Base-by-base conservation (phyloP, 352 stramenopile species). In the Nothophytophthora sp. region DNA sequence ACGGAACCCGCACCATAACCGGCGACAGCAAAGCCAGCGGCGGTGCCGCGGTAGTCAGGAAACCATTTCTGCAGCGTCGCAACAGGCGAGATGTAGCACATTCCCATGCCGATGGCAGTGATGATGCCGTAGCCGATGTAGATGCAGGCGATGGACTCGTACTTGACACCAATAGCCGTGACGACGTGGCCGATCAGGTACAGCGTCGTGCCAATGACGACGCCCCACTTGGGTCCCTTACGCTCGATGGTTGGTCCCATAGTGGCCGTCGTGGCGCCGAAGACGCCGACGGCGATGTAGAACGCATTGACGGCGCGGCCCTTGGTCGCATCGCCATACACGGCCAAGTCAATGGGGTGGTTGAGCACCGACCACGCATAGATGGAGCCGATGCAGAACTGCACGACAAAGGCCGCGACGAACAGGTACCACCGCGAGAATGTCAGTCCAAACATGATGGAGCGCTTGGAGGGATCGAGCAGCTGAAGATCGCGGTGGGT, bases 351-450 rank as follows among this genome's bases (percentile, higher is more conserved):
- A 18, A 90, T 76, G 12, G 76, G 76, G 53, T 75, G 67, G 60
- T 90, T 90, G 54, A 87, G 68, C 39, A 86, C 72, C 15, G 73
- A 86, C 76, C 76, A 90, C 28, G 76, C 67, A 66, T 90, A 90
- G 47, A 90, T 71, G 43, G 70, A 83, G 35, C 79, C 79, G 30
- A 83, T 81, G 61, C 70, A 86, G 51, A 86, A 87, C 41, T 87
- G 76, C 42, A 81, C 63, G n/a, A 79, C 28, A 53, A 88, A 88
- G 23, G 65, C 64, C 23, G 76, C 76, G 27, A 67, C 60, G 45
- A 89, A 86, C 22, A 89, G 70, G 59, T 82, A 82, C 77, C 77
- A 89, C 29, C 77, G 74, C 29, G 67, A 81, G 48, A 87, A 84
- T n/a, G 42, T 60, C 30, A 68, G 46, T 19, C 48, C 54, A 25